phyloP scores from a whole-genome alignment of 768 basidiomycete genomes.

The Leccinum olivaceopallidum region DNA sequence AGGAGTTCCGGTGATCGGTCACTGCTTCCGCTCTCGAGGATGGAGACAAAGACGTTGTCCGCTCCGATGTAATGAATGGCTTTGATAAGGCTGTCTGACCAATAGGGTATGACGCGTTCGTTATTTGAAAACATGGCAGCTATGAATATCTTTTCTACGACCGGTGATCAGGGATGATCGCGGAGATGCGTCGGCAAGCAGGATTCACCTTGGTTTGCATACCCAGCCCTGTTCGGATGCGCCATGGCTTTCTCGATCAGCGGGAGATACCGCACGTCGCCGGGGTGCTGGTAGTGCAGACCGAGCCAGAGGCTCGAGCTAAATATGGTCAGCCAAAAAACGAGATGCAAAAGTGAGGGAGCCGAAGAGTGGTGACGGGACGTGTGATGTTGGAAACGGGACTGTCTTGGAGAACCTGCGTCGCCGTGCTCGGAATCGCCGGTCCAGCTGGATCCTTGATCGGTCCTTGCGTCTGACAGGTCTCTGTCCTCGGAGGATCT shows the following conservation, averaged over 20 bases:
- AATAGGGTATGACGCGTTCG: slow-evolving; percentile 38
- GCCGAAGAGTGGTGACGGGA: neutral
- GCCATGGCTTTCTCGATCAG: slow-evolving; percentile 16
- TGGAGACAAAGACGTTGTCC: slow-evolving; percentile 43
- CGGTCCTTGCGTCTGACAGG: neutral
- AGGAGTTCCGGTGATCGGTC: slow-evolving; percentile 17
- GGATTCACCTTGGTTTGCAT: slow-evolving; percentile 15
- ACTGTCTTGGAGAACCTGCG: neutral
- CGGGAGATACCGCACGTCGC: slow-evolving; percentile 17
- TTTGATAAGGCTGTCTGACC: slow-evolving; percentile 37
- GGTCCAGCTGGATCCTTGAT: neutral
- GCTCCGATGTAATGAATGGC: slow-evolving; percentile 40
- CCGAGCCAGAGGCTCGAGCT: slow-evolving; percentile 5
- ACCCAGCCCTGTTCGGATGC: slow-evolving; percentile 14
- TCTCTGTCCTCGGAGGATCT: slow-evolving; percentile 6
- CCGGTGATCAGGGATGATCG: neutral
- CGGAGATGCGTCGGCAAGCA: too few relatives aligned
- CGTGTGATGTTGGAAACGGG: neutral
- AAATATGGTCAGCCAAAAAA: slow-evolving; percentile 10
- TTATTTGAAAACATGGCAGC: slow-evolving; percentile 43
- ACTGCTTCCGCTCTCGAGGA: slow-evolving; percentile 39
- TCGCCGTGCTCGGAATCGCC: neutral
- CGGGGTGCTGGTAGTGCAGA: slow-evolving; percentile 2
- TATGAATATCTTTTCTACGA: slow-evolving; percentile 19
- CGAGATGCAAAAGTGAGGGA: neutral